Percentiles rank a stretch among this genome's conserved stretches.
Conservation (phyloP, 2,329 filamentous ascomycete genomes). For the Claviceps cyperi region DNA sequence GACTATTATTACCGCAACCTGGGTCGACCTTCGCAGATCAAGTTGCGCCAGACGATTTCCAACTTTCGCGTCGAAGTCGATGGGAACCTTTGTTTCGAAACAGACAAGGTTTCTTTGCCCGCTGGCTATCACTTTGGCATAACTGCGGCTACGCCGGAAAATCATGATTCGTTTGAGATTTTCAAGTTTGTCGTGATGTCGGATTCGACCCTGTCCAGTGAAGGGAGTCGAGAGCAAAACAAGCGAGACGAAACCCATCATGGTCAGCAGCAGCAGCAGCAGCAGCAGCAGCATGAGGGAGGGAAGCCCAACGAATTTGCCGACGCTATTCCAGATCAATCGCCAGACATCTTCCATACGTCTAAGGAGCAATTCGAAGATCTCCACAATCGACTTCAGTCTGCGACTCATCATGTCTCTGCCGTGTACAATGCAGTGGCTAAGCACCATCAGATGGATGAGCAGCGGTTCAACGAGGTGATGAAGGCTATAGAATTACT, state of each 20-base stretch:
- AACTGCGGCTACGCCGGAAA: conserved; percentile 77
- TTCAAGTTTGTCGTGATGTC: conserved; percentile 71
- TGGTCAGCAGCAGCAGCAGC: conserved; percentile 13
- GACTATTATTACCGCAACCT: conserved; percentile 83
- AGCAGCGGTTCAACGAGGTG: conserved; percentile 43
- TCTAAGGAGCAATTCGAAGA: conserved; percentile 60
- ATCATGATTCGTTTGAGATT: conserved; percentile 85
- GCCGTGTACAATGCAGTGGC: conserved; percentile 45
- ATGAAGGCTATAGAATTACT: conserved; percentile 32
- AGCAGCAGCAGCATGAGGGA: conserved; percentile 19
- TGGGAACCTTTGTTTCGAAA: conserved; percentile 69
- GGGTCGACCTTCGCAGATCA: conserved; percentile 67
- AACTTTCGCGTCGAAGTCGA: conserved; percentile 71
- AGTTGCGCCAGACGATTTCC: conserved; percentile 49
- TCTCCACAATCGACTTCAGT: conserved; percentile 70
- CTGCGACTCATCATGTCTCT: conserved; percentile 52
- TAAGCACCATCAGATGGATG: conserved; percentile 32
- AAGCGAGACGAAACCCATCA: no score
- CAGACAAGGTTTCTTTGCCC: conserved; percentile 63
- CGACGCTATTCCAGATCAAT: conserved; percentile 29
- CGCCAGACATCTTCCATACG: conserved; percentile 31
- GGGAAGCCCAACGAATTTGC: conserved; percentile 10
- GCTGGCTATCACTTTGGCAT: conserved; percentile 73
- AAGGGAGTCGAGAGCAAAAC: conserved; percentile 4
- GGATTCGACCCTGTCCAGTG: conserved; percentile 23